phyloP scores from a whole-genome alignment of 768 basidiomycete genomes.

The Boletus patriciae region DNA sequence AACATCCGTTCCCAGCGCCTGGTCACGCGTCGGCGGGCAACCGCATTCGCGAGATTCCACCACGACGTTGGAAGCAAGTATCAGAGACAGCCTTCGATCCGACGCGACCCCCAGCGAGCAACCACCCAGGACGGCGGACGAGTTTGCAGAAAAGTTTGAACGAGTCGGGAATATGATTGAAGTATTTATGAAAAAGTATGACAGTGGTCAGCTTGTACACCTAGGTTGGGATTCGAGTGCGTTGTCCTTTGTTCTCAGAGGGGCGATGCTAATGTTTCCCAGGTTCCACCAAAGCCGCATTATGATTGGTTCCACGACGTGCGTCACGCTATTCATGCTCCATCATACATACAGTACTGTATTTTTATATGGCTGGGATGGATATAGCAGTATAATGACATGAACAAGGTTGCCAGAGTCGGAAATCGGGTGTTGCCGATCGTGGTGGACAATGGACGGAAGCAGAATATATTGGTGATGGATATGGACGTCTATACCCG shows the following conservation, averaged over 20 bases:
- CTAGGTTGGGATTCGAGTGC: constrained; percentile 32
- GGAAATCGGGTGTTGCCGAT: constrained; percentile 24
- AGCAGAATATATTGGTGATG: constrained; percentile 2
- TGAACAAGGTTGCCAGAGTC: constrained; percentile 16
- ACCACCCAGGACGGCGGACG: constrained; percentile 21
- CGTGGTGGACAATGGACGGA: constrained; percentile 20
- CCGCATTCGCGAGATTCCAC: not conserved
- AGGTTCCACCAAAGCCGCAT: not conserved
- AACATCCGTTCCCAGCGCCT: not conserved
- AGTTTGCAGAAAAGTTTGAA: constrained; percentile 23
- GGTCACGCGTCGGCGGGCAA: not conserved
- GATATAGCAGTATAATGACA: constrained; percentile 19
- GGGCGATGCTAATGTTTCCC: not conserved
- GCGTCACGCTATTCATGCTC: not conserved
- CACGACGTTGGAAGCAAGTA: constrained; percentile 5
- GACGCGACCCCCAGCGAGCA: not conserved
- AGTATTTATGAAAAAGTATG: constrained; percentile 19
- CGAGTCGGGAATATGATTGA: constrained; percentile 20
- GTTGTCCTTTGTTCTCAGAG: not conserved
- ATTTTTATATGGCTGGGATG: constrained; percentile 7
- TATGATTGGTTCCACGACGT: constrained; percentile 3
- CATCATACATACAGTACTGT: constrained; percentile 10
- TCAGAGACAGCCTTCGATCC: constrained; percentile 14
- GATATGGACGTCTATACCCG: constrained; percentile 12
- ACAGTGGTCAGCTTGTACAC: constrained; percentile 18